These are phyloP conservation scores for Ambrosia hybrid DNA, from an alignment of 140 eudicot species.

Conservation along the genomic window DNA sequence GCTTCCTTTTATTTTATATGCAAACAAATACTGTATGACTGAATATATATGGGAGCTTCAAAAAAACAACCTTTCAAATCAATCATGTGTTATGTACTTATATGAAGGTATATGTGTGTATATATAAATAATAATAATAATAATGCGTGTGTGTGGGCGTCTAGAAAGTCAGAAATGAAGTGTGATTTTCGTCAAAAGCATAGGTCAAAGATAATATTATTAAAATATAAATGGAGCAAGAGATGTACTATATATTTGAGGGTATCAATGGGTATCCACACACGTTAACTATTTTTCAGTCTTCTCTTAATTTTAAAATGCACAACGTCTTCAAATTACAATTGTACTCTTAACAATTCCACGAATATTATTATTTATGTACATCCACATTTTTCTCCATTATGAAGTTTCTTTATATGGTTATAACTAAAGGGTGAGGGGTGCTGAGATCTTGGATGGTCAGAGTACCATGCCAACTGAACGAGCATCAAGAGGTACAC, in stretches of 20 bases:
- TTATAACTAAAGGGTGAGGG: too few relatives aligned
- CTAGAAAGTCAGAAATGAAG: conserved; percentile 17
- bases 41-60: neutral
- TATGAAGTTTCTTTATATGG: too few relatives aligned
- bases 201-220: conserved; percentile 9
- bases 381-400: neutral
- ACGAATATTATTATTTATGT: neutral
- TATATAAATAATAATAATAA: neutral
- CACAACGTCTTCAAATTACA: neutral
- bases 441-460: too few relatives aligned
- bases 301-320: neutral
- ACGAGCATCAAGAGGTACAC: too few relatives aligned
- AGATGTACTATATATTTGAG: conserved; percentile 10
- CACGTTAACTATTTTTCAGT: neutral
- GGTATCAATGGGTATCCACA: neutral
- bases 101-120: neutral
- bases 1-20: neutral
- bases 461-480: too few relatives aligned
- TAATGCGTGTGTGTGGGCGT: neutral
- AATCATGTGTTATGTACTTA: conserved; percentile 17
- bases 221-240: neutral
- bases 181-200: conserved; percentile 22
- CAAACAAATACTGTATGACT: conserved; percentile 10
- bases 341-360: neutral
- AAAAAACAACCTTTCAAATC: neutral